Conservation (phyloP, 208 protist genomes). For the Vickermania ingenoplastis region DNA sequence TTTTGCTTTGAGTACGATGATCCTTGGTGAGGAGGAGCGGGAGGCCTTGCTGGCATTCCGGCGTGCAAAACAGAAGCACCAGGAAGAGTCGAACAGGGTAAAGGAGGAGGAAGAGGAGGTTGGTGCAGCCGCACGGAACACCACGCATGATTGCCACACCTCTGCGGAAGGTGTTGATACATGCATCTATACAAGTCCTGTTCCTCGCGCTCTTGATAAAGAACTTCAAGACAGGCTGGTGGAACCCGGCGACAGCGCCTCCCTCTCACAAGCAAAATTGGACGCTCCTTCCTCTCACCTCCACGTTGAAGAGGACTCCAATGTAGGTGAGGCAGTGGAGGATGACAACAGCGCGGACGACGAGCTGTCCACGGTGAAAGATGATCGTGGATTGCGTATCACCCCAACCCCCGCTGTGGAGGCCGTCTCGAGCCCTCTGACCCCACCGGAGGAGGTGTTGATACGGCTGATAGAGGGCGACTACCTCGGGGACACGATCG, state of each 20-base stretch:
- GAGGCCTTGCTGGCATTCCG: not conserved
- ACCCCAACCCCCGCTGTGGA: not conserved
- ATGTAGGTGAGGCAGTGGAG: not conserved
- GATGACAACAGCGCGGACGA: not conserved
- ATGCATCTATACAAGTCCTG: not conserved
- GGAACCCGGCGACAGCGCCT: not conserved
- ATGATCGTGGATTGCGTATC: not conserved
- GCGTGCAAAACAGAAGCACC: not conserved
- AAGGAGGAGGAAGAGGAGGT: not conserved
- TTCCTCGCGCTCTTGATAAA: not conserved
- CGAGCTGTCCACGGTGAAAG: not conserved
- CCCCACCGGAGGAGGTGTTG: not conserved
- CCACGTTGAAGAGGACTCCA: not conserved
- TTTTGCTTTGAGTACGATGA: not conserved
- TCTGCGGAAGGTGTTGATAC: not conserved
- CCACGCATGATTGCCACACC: not conserved
- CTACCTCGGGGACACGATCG: not conserved
- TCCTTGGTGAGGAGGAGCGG: not conserved
- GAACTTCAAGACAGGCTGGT: not conserved
- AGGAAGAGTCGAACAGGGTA: no score
- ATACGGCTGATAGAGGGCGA: not conserved
- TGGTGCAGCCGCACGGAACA: not conserved
- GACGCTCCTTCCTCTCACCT: not conserved
- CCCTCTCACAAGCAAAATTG: no score
- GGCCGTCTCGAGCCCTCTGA: not conserved